Evolutionary conservation across 2,329 filamentous ascomycete genomes (phyloP), one percentile per base, ranked within the genome.

Genomic region (Paraconiothyrium sp.): DNA sequence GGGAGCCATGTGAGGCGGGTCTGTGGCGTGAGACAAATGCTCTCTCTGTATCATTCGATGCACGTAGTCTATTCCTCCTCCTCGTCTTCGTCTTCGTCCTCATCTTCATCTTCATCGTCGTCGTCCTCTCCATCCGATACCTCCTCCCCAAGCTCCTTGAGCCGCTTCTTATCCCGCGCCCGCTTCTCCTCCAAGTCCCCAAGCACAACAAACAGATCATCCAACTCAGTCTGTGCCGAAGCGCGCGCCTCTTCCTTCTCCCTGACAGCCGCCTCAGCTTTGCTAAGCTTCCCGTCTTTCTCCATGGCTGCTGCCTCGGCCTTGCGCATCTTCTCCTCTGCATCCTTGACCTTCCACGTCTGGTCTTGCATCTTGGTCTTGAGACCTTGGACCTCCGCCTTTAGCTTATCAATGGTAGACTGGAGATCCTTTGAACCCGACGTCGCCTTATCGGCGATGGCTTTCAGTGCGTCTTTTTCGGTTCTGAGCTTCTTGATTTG

Each of bases 171-270:
- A 54, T 81, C 79, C 37, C 69, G 75, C 9, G 66, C 65, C 62
- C 77, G 62, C 75, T 83, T 83, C 60, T 82, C 78, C 70, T 84
- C 80, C 27, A 84, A 72, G 60, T 84, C 82, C 4, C 80, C 78
- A 34, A 83, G 77, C 4, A 82, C 72, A 54, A 84, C 81, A 60
- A 86, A 80, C 63, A 84, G 67, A 62, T 83, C 81, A 61, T 84
- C 82, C 39, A 85, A 60, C 66, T 84, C 82, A 54, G 78, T 76
- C 65, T 83, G 75, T 20, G 70, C 76, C 30, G 72, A 69, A 14
- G 63, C 65, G 5, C 74, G 64, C 24, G 69, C 74, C 44, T 79
- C 79, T 66, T 80, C 77, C 57, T 82, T 82, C 64, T 78, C 78
- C 63, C 79, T 78, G 55, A 76, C 72, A 3, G 64, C 70, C 48